These are phyloP conservation scores for Fomitopsis betulina DNA, from an alignment of 1,284 basidiomycete species.

Conservation along the genomic window DNA sequence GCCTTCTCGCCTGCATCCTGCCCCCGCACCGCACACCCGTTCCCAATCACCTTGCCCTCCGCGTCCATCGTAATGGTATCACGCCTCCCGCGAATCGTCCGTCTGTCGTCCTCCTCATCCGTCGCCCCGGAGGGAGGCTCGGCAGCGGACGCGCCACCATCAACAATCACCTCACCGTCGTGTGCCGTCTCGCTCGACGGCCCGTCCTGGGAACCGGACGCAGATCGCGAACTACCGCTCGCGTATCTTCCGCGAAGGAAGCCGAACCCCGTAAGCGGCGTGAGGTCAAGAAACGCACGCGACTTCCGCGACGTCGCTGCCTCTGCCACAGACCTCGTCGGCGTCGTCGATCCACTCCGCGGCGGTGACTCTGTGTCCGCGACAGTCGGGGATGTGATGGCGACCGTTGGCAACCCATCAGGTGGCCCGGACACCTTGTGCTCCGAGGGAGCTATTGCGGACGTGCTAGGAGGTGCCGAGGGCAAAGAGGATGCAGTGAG, in stretches of 20 bases:
- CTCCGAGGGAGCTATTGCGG: background rate
- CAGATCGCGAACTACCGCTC: conserved; percentile 29
- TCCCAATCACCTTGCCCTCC: conserved; percentile 24
- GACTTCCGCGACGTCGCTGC: conserved; percentile 32
- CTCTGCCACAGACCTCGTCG: conserved; percentile 33
- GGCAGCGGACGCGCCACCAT: background rate
- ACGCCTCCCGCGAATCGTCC: conserved; percentile 43
- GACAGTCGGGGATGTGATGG: background rate
- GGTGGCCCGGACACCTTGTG: conserved; percentile 5
- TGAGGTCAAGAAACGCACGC: conserved; percentile 48
- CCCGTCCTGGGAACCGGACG: conserved; percentile 6
- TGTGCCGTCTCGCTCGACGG: background rate
- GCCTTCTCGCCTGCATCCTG: conserved; percentile 18
- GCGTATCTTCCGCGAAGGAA: conserved; percentile 60
- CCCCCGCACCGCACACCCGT: conserved; percentile 10
- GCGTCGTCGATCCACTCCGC: conserved; percentile 51
- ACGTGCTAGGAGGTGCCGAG: conserved; percentile 4
- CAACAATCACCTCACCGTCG: background rate
- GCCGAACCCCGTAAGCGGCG: conserved; percentile 61
- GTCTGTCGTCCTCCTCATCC: conserved; percentile 50
- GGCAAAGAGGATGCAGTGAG: conserved; percentile 20
- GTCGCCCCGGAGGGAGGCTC: conserved; percentile 3
- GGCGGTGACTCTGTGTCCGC: conserved; percentile 32
- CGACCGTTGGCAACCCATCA: conserved; percentile 6
- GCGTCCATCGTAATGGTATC: conserved; percentile 30